Percentiles rank a stretch among this genome's conserved stretches.
Evolutionary conservation across 768 basidiomycete species (phyloP).

Genomic region (Pholiota conissans): DNA sequence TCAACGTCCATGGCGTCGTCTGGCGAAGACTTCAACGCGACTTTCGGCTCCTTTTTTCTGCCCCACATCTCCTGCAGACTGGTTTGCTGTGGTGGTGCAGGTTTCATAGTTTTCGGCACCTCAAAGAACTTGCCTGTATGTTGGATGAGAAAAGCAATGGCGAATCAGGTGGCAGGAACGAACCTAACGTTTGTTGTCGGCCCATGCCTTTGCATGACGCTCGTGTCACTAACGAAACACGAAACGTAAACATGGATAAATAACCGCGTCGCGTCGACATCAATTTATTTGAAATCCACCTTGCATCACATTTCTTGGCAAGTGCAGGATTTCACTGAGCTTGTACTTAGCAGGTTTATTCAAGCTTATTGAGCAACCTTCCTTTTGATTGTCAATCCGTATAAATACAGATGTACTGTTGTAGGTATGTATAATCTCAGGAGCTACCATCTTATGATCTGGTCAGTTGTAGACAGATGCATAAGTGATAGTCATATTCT

Average conservation of each 20-base stretch:
- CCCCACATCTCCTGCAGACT: constrained; percentile 77
- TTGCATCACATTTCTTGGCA: neutral
- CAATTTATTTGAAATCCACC: neutral
- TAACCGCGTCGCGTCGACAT: constrained; percentile 37
- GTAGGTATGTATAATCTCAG: too few relatives aligned
- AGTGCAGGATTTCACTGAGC: too few relatives aligned
- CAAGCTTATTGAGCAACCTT: too few relatives aligned
- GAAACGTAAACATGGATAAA: constrained; percentile 45
- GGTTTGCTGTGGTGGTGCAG: constrained; percentile 74
- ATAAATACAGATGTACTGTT: too few relatives aligned
- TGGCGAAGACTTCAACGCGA: constrained; percentile 23
- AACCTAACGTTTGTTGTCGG: constrained; percentile 76
- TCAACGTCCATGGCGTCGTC: constrained; percentile 32
- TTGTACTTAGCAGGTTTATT: too few relatives aligned
- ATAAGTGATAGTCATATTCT: too few relatives aligned
- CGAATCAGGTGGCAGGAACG: constrained; percentile 3
- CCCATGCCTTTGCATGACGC: constrained; percentile 45
- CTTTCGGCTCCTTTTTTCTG: constrained; percentile 37
- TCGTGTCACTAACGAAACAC: constrained; percentile 33
- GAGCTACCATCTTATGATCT: too few relatives aligned
- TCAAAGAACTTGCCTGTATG: constrained; percentile 69
- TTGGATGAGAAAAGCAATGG: constrained; percentile 3
- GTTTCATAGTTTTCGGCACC: constrained; percentile 69
- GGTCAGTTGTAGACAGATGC: too few relatives aligned
- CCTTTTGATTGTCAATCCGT: too few relatives aligned